A percentile compares a stretch with the other conserved stretches of the same genome.
These are phyloP conservation scores for Petunia secreta DNA, from an alignment of 257 asterid species.

Conservation along the genomic window DNA sequence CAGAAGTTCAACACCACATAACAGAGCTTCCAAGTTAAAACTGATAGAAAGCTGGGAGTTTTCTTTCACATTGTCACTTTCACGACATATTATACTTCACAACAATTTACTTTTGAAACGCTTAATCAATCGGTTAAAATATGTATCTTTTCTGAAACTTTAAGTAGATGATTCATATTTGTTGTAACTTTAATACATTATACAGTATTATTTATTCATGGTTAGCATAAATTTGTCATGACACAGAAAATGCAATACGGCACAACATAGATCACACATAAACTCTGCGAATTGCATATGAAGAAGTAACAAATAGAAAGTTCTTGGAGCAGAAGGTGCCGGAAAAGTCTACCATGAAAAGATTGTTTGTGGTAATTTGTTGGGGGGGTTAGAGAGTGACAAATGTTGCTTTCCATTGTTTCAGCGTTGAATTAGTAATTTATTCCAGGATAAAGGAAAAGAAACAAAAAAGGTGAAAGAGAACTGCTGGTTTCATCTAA, in stretches of 20 bases:
- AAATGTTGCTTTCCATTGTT: background rate
- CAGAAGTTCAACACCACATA: background rate
- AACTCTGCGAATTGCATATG: background rate
- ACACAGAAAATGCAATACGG: slow-evolving; percentile 4
- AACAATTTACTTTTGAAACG: background rate
- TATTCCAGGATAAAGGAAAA: background rate
- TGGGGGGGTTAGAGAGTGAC: background rate
- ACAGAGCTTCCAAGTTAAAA: background rate
- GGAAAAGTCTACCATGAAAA: slow-evolving; percentile 1
- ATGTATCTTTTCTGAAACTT: background rate
- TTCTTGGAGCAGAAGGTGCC: background rate
- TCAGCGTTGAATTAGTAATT: background rate
- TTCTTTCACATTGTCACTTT: background rate
- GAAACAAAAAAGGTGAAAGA: background rate
- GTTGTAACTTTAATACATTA: background rate
- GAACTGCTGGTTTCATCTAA: background rate
- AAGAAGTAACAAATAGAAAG: background rate
- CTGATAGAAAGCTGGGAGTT: background rate
- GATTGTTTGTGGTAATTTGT: background rate
- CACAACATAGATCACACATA: slow-evolving; percentile 1
- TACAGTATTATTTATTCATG: background rate
- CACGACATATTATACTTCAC: background rate
- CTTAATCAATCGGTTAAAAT: background rate
- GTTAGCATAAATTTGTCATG: slow-evolving; percentile 3
- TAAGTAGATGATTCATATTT: background rate